Evolutionary conservation across 768 basidiomycete genomes (phyloP).

Genomic region (Mycena capillaripes): DNA sequence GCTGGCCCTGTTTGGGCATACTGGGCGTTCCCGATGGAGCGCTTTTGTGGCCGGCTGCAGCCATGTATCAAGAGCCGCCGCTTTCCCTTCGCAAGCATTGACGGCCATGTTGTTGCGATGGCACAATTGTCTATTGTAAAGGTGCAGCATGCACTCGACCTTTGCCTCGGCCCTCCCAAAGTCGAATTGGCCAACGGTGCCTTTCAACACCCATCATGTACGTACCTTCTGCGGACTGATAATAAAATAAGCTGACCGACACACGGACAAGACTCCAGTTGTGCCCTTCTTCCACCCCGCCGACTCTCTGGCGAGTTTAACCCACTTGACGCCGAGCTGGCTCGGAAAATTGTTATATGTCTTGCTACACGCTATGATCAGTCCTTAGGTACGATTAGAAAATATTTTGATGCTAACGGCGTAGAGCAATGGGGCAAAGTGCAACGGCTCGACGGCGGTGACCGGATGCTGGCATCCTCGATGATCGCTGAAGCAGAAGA

Average conservation of each 20-base stretch:
- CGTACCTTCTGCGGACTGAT: not conserved
- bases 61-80: slow-evolving; percentile 9
- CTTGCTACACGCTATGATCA: slow-evolving; percentile 28
- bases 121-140: not conserved
- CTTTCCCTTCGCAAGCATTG: slow-evolving; percentile 2
- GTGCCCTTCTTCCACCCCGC: slow-evolving; percentile 30
- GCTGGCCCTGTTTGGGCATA: too few species aligned
- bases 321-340: not conserved
- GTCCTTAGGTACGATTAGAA: not conserved
- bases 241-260: not conserved
- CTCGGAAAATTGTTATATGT: slow-evolving; percentile 3
- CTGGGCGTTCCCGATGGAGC: too few species aligned
- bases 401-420: not conserved
- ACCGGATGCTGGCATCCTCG: slow-evolving; percentile 30
- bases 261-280: slow-evolving; percentile 15
- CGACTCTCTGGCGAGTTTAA: not conserved
- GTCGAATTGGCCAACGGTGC: not conserved
- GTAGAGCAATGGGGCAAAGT: slow-evolving; percentile 36
- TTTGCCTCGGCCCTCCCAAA: not conserved
- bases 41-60: too few species aligned
- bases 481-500: slow-evolving; percentile 18
- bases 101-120: not conserved
- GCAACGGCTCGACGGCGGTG: slow-evolving; percentile 35
- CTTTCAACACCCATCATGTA: slow-evolving; percentile 4
- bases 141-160: not conserved